A percentile compares a stretch with the other conserved stretches of the same genome.
Conservation (phyloP, 805 yeast genomes). For the Metschnikowia peoriensis region DNA sequence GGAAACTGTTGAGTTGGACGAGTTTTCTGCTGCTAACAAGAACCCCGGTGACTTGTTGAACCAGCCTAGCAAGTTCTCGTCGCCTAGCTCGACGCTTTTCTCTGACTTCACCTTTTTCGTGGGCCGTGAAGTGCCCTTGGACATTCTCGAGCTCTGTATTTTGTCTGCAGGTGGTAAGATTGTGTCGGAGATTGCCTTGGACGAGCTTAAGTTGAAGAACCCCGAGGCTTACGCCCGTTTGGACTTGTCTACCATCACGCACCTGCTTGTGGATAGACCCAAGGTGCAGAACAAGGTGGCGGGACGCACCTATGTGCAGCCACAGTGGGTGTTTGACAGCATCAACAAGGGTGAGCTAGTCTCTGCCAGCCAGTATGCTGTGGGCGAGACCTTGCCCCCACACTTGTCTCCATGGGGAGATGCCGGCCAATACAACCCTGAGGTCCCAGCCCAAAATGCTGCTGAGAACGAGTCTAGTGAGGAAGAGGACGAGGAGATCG, state of each 20-base stretch:
- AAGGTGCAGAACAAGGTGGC: conserved; percentile 70
- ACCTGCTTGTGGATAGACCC: conserved; percentile 94
- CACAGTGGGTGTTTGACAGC: conserved; percentile 96
- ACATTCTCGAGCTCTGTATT: conserved; percentile 82
- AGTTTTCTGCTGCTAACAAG: conserved; percentile 61
- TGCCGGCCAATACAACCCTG: conserved; percentile 85
- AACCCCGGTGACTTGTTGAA: conserved; percentile 65
- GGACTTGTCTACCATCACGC: conserved; percentile 74
- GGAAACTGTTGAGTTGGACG: conserved; percentile 51
- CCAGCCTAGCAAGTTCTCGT: conserved; percentile 59
- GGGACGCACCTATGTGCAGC: conserved; percentile 93
- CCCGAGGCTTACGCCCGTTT: conserved; percentile 45
- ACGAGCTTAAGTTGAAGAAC: conserved; percentile 58
- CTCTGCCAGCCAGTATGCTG: conserved; percentile 80
- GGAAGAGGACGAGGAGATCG: conserved; percentile 48
- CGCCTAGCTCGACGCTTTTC: conserved; percentile 65
- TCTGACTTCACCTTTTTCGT: conserved; percentile 75
- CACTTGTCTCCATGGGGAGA: conserved; percentile 99
- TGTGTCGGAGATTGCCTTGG: conserved; percentile 83
- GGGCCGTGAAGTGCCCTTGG: conserved; percentile 95
- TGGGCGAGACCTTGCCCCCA: conserved; percentile 95
- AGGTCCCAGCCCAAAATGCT: conserved; percentile 41
- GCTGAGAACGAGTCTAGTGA: conserved; percentile 46
- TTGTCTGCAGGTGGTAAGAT: conserved; percentile 83
- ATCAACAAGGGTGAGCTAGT: conserved; percentile 73